A percentile compares a stretch with the other conserved stretches of the same genome.
These are phyloP conservation scores for Yamadazyma olivae DNA, from an alignment of 805 yeast species.

Conservation along the genomic window DNA sequence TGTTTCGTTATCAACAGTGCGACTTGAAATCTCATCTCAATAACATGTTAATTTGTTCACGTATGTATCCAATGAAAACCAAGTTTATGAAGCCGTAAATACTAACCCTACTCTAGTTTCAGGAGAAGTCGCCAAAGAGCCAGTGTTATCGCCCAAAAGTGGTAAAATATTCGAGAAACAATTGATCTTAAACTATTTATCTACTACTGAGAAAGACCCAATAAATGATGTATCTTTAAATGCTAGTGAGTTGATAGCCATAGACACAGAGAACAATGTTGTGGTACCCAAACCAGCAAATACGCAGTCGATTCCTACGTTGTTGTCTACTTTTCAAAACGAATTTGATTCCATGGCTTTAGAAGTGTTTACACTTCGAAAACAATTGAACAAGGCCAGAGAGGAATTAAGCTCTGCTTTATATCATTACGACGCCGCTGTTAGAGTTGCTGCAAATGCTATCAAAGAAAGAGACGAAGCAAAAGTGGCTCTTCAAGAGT, in stretches of 20 bases:
- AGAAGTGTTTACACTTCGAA: slow-evolving; percentile 73
- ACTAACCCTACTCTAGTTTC: slow-evolving; percentile 46
- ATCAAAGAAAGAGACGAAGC: slow-evolving; percentile 77
- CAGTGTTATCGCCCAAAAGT: slow-evolving; percentile 75
- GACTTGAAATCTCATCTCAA: not conserved
- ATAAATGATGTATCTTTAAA: slow-evolving; percentile 60
- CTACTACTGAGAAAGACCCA: slow-evolving; percentile 73
- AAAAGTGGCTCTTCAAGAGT: slow-evolving; percentile 55
- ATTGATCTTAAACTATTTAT: slow-evolving; percentile 58
- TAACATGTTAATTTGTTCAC: slow-evolving; percentile 16
- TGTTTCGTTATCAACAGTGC: too few species aligned
- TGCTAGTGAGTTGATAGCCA: slow-evolving; percentile 53
- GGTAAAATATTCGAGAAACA: slow-evolving; percentile 67
- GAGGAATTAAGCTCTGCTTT: slow-evolving; percentile 75
- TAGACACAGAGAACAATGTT: slow-evolving; percentile 17
- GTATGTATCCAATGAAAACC: slow-evolving; percentile 11
- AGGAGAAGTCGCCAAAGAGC: slow-evolving; percentile 64
- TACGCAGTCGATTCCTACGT: slow-evolving; percentile 69
- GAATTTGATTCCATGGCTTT: slow-evolving; percentile 89
- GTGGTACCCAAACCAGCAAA: slow-evolving; percentile 45
- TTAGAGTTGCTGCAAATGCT: slow-evolving; percentile 74
- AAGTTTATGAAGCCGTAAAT: slow-evolving; percentile 3
- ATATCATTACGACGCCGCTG: slow-evolving; percentile 88
- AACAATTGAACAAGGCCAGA: slow-evolving; percentile 62
- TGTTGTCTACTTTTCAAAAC: slow-evolving; percentile 72